Base-by-base conservation (phyloP, 75 land plant species). In the Pinus taeda region DNA sequence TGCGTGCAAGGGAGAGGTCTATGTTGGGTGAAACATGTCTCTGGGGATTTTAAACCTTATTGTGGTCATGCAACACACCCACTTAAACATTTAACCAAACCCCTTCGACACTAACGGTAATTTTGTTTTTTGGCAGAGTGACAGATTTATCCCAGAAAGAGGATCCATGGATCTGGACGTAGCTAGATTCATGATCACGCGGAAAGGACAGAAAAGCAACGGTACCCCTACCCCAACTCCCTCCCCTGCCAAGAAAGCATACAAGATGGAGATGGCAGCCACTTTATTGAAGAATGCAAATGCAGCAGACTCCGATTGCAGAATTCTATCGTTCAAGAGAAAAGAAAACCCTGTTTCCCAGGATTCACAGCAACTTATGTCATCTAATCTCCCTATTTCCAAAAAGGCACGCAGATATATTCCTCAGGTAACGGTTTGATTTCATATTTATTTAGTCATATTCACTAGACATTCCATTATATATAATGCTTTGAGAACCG, bases 131-230 rank as follows among this genome's bases (percentile, higher is more conserved):
- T 49, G 57, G 36, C 58, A 73, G 74, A 53, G 74, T 57, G 74
- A 73, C 36, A 60, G 91, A n/a, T 90, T 90, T 73, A 90, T 90
- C 53, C 83, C 91, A 1, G 80, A 89, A 64, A 78, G 93, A 13
- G 83, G 92, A 5, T 83, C 92, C 17, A 90, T 89, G 91, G 89
- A 90, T 57, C 72, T 86, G 62, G 86, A 90, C 53, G 61, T 86
- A 13, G 93, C 93, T 6, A 81, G 77, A 17, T 89, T 72, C 79
- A 63, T 89, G 79, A 74, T 88, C 4, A 78, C 74, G 0, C 66
- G 69, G 56, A 85, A 85, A 73, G 85, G 76, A 24, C 53, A 73
- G 0, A 57, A 56, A 14, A 73, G 26, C 58, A 39, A 36, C 1
- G 55, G 55, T 49, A 49, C 2, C 55, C 55, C 55, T 49, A 49